phyloP scores from a whole-genome alignment of 2,329 filamentous ascomycete genomes.

The Colletotrichum noveboracense region DNA sequence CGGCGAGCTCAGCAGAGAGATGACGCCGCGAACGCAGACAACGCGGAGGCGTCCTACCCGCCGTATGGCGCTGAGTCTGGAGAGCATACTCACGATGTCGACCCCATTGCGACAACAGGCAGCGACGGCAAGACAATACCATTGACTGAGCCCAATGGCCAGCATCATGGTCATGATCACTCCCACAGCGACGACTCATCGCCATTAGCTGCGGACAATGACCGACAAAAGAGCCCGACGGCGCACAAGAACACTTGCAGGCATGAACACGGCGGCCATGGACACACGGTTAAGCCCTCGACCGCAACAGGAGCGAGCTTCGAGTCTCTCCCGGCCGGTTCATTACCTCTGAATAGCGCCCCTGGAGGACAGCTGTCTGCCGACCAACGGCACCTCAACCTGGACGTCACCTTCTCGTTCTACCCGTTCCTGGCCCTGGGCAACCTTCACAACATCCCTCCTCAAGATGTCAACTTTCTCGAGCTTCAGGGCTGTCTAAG shows the following conservation, averaged over 20 bases:
- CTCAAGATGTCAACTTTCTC: constrained; percentile 52
- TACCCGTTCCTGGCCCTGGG: constrained; percentile 47
- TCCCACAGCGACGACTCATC: not conserved
- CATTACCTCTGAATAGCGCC: not conserved
- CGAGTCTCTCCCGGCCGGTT: not conserved
- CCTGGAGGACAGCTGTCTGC: constrained; percentile 25
- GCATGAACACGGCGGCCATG: not conserved
- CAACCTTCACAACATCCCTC: constrained; percentile 37
- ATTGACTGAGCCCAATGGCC: not conserved
- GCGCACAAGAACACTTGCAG: not conserved
- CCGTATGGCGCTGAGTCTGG: constrained; percentile 30
- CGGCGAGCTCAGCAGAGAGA: constrained; percentile 32
- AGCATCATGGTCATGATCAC: not conserved
- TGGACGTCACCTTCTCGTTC: constrained; percentile 46
- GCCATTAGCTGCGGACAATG: not conserved
- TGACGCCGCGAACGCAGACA: constrained; percentile 29
- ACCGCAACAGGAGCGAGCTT: constrained; percentile 6
- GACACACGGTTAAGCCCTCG: not conserved
- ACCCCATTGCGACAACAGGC: constrained; percentile 33
- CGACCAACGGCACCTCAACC: constrained; percentile 31
- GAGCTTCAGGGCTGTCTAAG: constrained; percentile 50
- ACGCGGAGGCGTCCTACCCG: constrained; percentile 31
- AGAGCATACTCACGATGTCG: constrained; percentile 28
- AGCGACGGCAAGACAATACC: constrained; percentile 27
- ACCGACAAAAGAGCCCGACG: not conserved